Evolutionary conservation across 768 basidiomycete species (phyloP).

Genomic region (Leccinum aurantiacum): DNA sequence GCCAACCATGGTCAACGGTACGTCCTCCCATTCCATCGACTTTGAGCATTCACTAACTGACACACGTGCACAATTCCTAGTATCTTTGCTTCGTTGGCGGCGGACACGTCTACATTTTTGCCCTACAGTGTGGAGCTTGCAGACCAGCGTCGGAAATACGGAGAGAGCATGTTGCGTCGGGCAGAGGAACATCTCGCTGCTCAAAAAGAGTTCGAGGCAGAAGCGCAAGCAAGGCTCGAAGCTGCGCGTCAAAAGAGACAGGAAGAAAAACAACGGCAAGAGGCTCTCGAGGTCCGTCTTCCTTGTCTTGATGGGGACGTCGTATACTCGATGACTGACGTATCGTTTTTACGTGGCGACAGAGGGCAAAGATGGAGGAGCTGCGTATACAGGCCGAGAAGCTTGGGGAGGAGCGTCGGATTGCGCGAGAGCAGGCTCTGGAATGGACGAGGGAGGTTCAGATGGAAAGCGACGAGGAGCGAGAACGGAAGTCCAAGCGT

Average conservation of each 20-base stretch:
- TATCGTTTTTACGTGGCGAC: neutral
- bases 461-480: constrained; percentile 76
- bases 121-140: constrained; percentile 89
- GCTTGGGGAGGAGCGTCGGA: constrained; percentile 75
- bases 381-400: constrained; percentile 70
- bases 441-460: constrained; percentile 72
- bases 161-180: constrained; percentile 73
- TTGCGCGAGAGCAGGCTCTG: constrained; percentile 75
- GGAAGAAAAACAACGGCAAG: constrained; percentile 71
- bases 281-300: constrained; percentile 61
- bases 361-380: constrained; percentile 66
- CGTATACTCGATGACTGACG: constrained; percentile 1
- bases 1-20: constrained; percentile 87
- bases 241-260: constrained; percentile 75
- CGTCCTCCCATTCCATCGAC: constrained; percentile 19
- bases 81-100: constrained; percentile 80
- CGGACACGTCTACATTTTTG: constrained; percentile 62
- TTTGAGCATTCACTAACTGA: neutral
- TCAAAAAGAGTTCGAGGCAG: constrained; percentile 71
- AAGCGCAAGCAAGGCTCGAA: constrained; percentile 71
- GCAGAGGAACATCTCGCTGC: neutral
- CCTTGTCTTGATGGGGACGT: neutral
- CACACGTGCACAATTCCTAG: constrained; percentile 37
- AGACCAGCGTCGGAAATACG: constrained; percentile 87
- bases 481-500: constrained; percentile 63